Percentiles rank a stretch among this genome's conserved stretches.
These are phyloP conservation scores for Agaricus blazei DNA, from an alignment of 768 basidiomycete genomes.

Conservation along the genomic window DNA sequence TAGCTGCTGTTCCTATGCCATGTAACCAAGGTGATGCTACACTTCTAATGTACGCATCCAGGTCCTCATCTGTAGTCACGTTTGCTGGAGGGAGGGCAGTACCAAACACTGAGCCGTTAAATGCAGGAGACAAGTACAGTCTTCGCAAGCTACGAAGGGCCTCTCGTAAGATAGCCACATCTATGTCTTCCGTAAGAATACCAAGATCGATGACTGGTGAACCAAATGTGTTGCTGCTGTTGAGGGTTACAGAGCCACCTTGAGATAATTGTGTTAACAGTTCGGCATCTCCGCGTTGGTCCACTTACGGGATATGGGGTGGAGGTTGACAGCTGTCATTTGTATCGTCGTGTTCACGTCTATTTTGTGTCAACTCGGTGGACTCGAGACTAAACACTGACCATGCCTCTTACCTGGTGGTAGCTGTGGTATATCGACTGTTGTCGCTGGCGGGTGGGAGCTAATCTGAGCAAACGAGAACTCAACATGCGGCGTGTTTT, in stretches of 20 bases:
- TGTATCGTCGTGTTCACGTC: background rate
- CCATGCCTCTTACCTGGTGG: background rate
- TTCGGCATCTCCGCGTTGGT: too few relatives aligned
- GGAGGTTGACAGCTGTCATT: background rate
- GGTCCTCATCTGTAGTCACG: background rate
- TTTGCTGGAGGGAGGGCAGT: background rate
- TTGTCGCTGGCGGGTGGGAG: background rate
- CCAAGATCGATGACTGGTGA: conserved; percentile 9
- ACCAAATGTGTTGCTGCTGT: conserved; percentile 7
- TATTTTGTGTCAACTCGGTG: background rate
- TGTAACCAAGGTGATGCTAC: conserved; percentile 2
- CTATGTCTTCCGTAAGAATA: background rate
- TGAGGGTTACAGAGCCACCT: conserved; percentile 12
- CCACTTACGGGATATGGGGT: conserved; percentile 12
- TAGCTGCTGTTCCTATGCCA: conserved; percentile 4
- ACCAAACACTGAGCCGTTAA: background rate
- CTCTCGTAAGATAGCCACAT: background rate
- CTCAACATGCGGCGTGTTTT: conserved; percentile 12
- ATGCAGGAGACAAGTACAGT: background rate
- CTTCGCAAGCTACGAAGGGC: background rate
- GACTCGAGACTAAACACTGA: background rate
- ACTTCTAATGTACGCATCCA: background rate
- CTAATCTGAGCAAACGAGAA: conserved; percentile 10
- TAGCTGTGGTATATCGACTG: background rate
- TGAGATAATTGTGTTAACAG: background rate